Evolutionary conservation across 1,284 basidiomycete species (phyloP).

Genomic region (Fomitiporia mediterranea): DNA sequence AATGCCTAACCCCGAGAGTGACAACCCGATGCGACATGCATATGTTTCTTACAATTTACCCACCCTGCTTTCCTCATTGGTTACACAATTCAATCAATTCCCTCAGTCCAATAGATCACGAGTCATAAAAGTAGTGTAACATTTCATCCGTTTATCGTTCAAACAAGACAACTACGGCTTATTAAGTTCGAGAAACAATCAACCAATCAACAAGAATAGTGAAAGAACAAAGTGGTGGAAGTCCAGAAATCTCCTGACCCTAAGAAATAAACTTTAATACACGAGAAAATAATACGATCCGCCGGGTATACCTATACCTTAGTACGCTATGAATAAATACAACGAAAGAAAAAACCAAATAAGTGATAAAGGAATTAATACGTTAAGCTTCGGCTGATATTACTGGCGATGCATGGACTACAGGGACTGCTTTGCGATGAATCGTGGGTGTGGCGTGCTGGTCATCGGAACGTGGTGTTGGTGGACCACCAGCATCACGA

Average conservation of each 20-base stretch:
- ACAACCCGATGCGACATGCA: too few relatives aligned
- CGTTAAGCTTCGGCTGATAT: constrained; percentile 17
- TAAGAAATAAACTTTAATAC: not conserved
- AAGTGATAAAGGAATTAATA: constrained; percentile 9
- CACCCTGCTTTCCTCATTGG: not conserved
- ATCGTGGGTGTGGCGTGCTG: not conserved
- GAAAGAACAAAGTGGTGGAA: not conserved
- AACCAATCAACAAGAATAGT: not conserved
- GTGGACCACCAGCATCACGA: not conserved
- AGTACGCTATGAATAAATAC: constrained; percentile 2
- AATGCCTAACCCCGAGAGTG: too few relatives aligned
- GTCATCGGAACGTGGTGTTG: constrained; percentile 16
- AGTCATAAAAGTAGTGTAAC: constrained; percentile 4
- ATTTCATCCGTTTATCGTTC: not conserved
- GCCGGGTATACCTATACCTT: constrained; percentile 4
- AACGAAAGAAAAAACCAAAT: constrained; percentile 10
- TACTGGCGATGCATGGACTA: not conserved
- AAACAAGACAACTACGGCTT: not conserved
- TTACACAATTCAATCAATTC: too few relatives aligned
- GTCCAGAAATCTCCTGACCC: not conserved
- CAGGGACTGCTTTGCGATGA: constrained; percentile 12
- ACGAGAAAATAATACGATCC: not conserved
- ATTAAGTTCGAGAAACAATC: not conserved
- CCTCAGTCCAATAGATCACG: too few relatives aligned
- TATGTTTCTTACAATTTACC: too few relatives aligned